A percentile compares a stretch with the other conserved stretches of the same genome.
Conservation (phyloP, 73 alveolate genomes). For the Effrenium voratum region DNA sequence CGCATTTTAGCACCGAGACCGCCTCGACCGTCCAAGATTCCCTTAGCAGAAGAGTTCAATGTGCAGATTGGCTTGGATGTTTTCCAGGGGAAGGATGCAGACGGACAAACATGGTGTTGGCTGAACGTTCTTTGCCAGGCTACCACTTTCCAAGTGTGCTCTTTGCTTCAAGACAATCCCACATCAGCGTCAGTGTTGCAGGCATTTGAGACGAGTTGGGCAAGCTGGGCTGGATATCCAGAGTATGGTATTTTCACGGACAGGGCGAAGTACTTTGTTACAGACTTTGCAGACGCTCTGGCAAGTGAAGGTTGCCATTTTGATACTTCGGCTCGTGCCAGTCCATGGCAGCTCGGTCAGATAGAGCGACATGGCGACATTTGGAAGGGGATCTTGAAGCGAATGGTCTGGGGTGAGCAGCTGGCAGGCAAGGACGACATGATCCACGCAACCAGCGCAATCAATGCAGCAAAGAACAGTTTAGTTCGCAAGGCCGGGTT, state of each 20-base stretch:
- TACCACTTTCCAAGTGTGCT: not conserved
- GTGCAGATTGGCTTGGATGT: not conserved
- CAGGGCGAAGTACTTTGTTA: slow-evolving; percentile 8
- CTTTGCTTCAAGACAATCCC: not conserved
- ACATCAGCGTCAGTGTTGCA: not conserved
- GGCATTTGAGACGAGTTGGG: not conserved
- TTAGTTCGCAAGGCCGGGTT: not conserved
- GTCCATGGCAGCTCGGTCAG: slow-evolving; percentile 24
- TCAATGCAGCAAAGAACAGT: not conserved
- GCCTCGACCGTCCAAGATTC: not conserved
- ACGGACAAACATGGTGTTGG: not conserved
- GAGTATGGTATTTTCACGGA: not conserved
- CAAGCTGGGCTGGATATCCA: not conserved
- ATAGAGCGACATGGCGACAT: slow-evolving; percentile 19
- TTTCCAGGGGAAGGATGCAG: not conserved
- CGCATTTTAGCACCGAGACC: not conserved
- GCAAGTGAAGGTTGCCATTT: not conserved
- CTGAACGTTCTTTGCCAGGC: not conserved
- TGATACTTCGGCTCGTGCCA: not conserved
- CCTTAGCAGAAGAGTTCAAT: slow-evolving; percentile 9
- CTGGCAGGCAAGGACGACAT: not conserved
- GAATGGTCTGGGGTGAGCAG: not conserved
- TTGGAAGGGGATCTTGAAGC: not conserved
- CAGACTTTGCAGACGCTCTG: not conserved
- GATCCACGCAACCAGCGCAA: not conserved